Evolutionary conservation across 2,329 filamentous ascomycete species (phyloP).

Genomic region (Penicillium hordei): DNA sequence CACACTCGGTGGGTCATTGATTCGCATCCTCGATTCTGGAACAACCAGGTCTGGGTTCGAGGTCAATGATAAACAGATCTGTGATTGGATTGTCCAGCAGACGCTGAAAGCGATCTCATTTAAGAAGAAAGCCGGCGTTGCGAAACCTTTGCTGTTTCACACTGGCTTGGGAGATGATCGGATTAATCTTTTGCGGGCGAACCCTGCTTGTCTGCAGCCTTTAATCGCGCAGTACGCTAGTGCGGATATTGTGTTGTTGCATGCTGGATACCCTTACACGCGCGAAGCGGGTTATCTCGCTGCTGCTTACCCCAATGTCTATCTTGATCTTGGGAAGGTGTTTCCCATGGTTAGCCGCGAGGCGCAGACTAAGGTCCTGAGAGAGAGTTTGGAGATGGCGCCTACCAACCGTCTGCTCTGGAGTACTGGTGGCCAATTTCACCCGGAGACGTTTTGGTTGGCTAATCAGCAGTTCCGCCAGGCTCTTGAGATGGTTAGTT

Average conservation of each 20-base stretch:
- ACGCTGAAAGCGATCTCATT: constrained; percentile 58
- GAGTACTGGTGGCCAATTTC: constrained; percentile 78
- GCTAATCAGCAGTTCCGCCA: constrained; percentile 71
- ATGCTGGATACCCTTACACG: constrained; percentile 79
- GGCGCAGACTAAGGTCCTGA: constrained; percentile 69
- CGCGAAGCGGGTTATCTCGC: constrained; percentile 77
- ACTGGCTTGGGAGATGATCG: constrained; percentile 81
- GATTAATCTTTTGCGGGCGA: constrained; percentile 66
- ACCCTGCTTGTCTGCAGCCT: constrained; percentile 71
- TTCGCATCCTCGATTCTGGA: constrained; percentile 28
- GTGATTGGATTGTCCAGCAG: constrained; percentile 67
- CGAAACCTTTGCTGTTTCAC: constrained; percentile 80
- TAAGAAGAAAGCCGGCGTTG: constrained; percentile 42
- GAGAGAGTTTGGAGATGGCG: constrained; percentile 72
- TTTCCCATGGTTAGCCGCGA: constrained; percentile 76
- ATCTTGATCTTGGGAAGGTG: constrained; percentile 78
- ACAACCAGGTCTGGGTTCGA: constrained; percentile 30
- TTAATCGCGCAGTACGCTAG: constrained; percentile 69
- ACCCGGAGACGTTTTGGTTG: constrained; percentile 74
- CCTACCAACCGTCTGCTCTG: constrained; percentile 75
- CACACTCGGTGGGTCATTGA: constrained; percentile 29
- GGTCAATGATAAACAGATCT: constrained; percentile 64
- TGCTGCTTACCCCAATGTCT: constrained; percentile 73
- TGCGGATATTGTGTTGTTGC: constrained; percentile 74
- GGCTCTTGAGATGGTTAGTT: constrained; percentile 63